These are phyloP conservation scores for Floccularia luteovirens DNA, from an alignment of 768 basidiomycete species.

Conservation along the genomic window DNA sequence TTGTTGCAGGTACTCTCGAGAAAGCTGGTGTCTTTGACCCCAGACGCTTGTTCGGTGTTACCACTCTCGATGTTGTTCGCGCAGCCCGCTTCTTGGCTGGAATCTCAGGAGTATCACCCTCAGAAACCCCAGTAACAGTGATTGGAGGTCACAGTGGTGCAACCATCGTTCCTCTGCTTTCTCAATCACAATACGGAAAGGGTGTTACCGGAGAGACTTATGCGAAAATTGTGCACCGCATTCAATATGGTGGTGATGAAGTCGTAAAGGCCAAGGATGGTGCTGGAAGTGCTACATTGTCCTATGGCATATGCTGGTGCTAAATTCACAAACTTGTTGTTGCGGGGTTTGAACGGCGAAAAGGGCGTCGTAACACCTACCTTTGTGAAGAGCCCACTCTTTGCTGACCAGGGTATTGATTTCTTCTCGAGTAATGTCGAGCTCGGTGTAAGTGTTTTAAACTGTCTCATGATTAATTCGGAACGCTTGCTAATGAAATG, in stretches of 20 bases:
- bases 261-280: constrained; percentile 98
- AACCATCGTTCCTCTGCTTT: constrained; percentile 96
- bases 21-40: constrained; percentile 93
- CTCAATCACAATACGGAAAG: constrained; percentile 69
- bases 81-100: constrained; percentile 84
- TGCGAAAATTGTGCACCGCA: constrained; percentile 79
- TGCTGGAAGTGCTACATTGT: constrained; percentile 89
- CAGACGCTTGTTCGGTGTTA: constrained; percentile 86
- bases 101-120: constrained; percentile 57
- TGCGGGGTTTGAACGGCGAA: constrained; percentile 84
- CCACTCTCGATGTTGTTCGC: constrained; percentile 97
- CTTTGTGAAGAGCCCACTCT: constrained; percentile 87
- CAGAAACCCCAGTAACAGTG: constrained; percentile 71
- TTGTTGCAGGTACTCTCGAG: constrained; percentile 87
- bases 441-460: constrained; percentile 67
- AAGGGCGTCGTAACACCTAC: constrained; percentile 80
- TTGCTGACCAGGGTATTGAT: constrained; percentile 76
- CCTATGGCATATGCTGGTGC: constrained; percentile 95
- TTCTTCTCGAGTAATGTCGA: constrained; percentile 95
- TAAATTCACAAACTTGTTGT: constrained; percentile 77
- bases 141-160: constrained; percentile 94
- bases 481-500: too few species aligned
- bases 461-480: constrained; percentile 7
- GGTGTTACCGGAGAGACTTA: constrained; percentile 67
- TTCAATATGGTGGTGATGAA: constrained; percentile 98